Evolutionary conservation across 495 filamentous ascomycete species (phyloP).

Genomic region (Chaetomidium leptoderma): DNA sequence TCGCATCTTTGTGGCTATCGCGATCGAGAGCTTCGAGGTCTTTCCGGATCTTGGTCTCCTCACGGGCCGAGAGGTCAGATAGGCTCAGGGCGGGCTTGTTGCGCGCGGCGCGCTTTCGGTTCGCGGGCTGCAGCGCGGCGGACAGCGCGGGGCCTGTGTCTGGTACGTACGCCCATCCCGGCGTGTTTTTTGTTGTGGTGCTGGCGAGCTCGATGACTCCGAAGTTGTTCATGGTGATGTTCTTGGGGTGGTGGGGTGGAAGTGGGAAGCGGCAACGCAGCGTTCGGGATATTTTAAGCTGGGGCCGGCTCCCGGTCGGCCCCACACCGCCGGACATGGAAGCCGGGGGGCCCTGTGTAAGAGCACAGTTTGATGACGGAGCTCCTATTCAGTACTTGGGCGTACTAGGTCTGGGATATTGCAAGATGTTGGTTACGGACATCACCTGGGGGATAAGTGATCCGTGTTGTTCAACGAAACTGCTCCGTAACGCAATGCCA

Average conservation of each 20-base stretch:
- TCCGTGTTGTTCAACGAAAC: no score
- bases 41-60: constrained; percentile 70
- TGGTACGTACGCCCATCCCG: constrained; percentile 85
- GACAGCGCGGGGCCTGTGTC: constrained; percentile 61
- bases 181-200: constrained; percentile 60
- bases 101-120: constrained; percentile 61
- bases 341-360: neutral
- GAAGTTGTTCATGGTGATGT: constrained; percentile 47
- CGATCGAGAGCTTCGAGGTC: constrained; percentile 75
- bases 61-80: constrained; percentile 60
- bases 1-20: constrained; percentile 69
- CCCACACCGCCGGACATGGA: neutral
- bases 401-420: no score
- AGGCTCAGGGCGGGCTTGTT: constrained; percentile 54
- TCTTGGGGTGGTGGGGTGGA: constrained; percentile 9
- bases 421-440: no score
- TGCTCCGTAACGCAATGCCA: no score
- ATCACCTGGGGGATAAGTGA: no score
- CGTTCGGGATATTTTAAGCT: constrained; percentile 9
- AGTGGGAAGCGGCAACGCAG: neutral
- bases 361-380: no score
- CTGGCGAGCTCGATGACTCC: constrained; percentile 72
- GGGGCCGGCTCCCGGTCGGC: neutral
- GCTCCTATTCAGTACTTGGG: no score
- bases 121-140: constrained; percentile 43